Evolutionary conservation across 352 stramenopile species (phyloP).

Genomic region (Ochromonadaceae sp.): DNA sequence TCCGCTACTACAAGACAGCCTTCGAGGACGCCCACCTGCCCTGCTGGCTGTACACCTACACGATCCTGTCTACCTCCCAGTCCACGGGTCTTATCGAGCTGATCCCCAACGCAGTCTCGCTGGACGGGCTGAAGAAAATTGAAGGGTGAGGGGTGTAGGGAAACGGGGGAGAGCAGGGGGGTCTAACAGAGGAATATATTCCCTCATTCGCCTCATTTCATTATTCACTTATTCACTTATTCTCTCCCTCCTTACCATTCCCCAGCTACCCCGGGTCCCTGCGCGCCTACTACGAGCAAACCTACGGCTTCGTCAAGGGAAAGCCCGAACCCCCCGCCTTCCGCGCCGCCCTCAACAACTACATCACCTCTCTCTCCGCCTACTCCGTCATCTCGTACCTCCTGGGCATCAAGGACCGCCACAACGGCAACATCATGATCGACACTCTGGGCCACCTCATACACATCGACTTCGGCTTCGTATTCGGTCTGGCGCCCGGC

Average conservation of each 20-base stretch:
- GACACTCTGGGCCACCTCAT: conserved; percentile 66
- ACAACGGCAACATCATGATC: conserved; percentile 91
- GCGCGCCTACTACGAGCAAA: conserved; percentile 53
- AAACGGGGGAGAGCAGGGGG: too few relatives aligned
- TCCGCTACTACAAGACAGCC: conserved; percentile 95
- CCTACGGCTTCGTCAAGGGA: conserved; percentile 32
- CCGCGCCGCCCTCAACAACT: conserved; percentile 56
- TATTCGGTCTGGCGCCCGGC: conserved; percentile 79
- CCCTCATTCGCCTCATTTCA: too few relatives aligned
- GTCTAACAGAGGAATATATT: too few relatives aligned
- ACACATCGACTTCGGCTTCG: conserved; percentile 94
- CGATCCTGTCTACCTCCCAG: conserved; percentile 89
- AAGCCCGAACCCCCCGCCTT: too few relatives aligned
- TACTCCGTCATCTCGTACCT: conserved; percentile 91
- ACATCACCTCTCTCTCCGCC: conserved; percentile 68
- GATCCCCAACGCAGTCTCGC: conserved; percentile 41
- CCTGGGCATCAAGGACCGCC: conserved; percentile 95
- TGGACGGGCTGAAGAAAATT: conserved; percentile 77
- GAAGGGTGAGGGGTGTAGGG: too few relatives aligned
- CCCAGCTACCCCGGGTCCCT: conserved; percentile 14
- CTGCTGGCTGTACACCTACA: conserved; percentile 94
- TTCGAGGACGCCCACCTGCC: conserved; percentile 80
- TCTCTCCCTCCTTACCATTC: too few relatives aligned
- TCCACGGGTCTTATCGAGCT: conserved; percentile 93
- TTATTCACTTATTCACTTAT: too few relatives aligned